Conservation (phyloP, 2,329 filamentous ascomycete species). For the Colletotrichum sublineola region DNA sequence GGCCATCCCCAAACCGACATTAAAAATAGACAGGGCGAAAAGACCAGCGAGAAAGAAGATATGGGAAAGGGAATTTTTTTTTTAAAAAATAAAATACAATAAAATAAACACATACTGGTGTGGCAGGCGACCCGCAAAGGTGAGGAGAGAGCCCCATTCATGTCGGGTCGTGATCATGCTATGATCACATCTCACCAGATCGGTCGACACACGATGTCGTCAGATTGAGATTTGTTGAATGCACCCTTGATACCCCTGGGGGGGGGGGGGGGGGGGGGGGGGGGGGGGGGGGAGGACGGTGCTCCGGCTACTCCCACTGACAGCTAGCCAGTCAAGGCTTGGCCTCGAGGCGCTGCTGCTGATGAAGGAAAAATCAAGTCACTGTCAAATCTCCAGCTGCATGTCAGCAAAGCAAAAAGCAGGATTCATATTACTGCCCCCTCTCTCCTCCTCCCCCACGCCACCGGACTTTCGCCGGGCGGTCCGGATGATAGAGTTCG, state of each 20-base stretch:
- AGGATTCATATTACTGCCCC: conserved; percentile 5
- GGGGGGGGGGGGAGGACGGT: not conserved
- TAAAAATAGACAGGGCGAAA: not conserved
- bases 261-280: not conserved
- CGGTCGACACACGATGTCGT: conserved; percentile 11
- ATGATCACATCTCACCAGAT: conserved; percentile 39
- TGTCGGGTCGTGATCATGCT: conserved; percentile 9
- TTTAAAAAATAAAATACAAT: no score
- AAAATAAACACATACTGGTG: not conserved
- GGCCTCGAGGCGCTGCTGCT: not conserved
- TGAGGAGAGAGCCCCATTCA: conserved; percentile 1
- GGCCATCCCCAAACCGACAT: not conserved
- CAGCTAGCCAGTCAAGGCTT: not conserved
- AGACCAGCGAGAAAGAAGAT: conserved; percentile 1
- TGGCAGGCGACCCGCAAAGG: conserved; percentile 10
- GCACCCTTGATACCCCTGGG: not conserved
- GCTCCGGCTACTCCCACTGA: not conserved
- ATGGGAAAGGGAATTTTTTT: no score
- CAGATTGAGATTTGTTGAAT: conserved; percentile 16
- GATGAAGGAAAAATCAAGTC: not conserved
- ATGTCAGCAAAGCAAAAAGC: conserved; percentile 2
- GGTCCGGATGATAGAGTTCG: conserved; percentile 25
- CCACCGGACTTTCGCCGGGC: conserved; percentile 14
- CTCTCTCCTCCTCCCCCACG: not conserved
- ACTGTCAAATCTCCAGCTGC: conserved; percentile 23